Base-by-base conservation (phyloP, 2,329 filamentous ascomycete species). In the Pezicula radicicola region DNA sequence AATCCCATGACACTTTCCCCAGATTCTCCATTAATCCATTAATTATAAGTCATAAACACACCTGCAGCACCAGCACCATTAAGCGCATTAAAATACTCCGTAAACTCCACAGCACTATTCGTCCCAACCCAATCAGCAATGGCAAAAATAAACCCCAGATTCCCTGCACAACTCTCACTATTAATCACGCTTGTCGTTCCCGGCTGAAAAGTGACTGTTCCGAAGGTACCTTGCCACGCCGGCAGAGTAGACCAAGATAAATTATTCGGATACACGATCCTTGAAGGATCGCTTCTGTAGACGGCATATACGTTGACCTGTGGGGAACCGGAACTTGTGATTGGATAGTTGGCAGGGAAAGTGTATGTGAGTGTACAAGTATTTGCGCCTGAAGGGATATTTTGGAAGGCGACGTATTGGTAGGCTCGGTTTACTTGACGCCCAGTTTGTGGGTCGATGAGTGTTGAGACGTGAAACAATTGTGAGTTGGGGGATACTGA, bases 161-260 rank as follows among this genome's bases (percentile, higher is more conserved):
- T 54, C 19, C 49, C 52, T 25, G 51, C 53, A 46, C 59, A 61
- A n/a, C 27, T 27, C 7, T 57, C 52, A 25, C 46, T 52, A 35
- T 61, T 61, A 28, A 61, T 55, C 1, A 48, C 47, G 1, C 49
- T 13, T 1, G 43, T 50, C 28, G 46, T 35, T 28, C 55, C 55
- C 3, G 49, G 18, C 10, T 19, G 35, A 12, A 56, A 30, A 12
- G 21, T 56, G 0, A 55, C 47, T 2, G 55, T 57, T 5, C 56
- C 59, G 36, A 60, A 60, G 7, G 86, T 78, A 8, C 83, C 83
- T 18, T 51, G 44, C 56, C 58, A 57, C 15, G 28, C 39, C 25
- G 44, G 18, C 16, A 42, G 2, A 16, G 18, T 42, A 18, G 40
- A 42, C 40, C 40, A 42, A 5, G 40, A 42, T 52, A 13, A 49